These are phyloP conservation scores for Boletus mariae DNA, from an alignment of 1,284 basidiomycete genomes.

Conservation along the genomic window DNA sequence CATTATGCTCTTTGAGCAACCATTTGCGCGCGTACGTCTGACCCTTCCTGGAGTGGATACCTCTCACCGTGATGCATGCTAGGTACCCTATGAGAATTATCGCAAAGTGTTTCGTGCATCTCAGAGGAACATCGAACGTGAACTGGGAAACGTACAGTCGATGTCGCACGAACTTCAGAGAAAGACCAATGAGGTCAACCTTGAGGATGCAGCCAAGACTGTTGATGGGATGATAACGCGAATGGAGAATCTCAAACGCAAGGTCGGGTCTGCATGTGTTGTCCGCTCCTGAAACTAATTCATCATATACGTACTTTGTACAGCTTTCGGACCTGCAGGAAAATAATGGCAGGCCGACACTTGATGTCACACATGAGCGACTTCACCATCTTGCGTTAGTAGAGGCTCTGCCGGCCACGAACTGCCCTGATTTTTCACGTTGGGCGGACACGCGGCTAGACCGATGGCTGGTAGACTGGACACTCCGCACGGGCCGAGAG, in stretches of 20 bases:
- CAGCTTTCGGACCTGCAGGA: constrained; percentile 72
- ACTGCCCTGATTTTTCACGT: constrained; percentile 56
- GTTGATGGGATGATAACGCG: constrained; percentile 75
- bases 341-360: constrained; percentile 60
- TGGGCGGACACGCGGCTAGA: constrained; percentile 83
- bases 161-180: constrained; percentile 53
- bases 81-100: constrained; percentile 87
- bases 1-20: constrained; percentile 83
- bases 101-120: constrained; percentile 78
- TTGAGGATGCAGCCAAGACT: constrained; percentile 54
- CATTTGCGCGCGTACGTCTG: constrained; percentile 66
- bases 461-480: constrained; percentile 92
- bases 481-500: constrained; percentile 72
- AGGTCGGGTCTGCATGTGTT: constrained; percentile 47
- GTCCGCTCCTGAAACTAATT: constrained; percentile 7
- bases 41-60: constrained; percentile 5
- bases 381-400: constrained; percentile 63
- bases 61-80: constrained; percentile 14
- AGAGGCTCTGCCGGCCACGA: constrained; percentile 51
- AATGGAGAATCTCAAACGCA: constrained; percentile 76
- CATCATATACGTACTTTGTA: constrained; percentile 16
- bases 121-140: constrained; percentile 78
- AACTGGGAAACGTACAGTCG: constrained; percentile 59
- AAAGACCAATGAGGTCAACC: constrained; percentile 36
- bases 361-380: constrained; percentile 69